A percentile compares a stretch with the other conserved stretches of the same genome.
phyloP scores from a whole-genome alignment of 768 basidiomycete genomes.

The Asterophora lycoperdoides region DNA sequence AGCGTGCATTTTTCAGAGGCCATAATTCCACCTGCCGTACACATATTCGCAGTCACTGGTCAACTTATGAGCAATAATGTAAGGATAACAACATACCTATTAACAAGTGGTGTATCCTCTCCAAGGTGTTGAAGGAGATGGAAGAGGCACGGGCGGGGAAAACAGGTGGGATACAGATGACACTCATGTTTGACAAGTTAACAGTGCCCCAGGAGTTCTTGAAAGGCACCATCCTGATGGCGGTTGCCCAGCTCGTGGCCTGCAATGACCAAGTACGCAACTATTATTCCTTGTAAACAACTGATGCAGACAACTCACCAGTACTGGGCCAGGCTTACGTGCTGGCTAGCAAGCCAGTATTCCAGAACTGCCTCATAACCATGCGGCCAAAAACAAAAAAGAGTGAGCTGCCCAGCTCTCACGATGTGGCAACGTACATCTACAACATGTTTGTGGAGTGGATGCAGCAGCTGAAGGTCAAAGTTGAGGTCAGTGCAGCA shows the following conservation, averaged over 20 bases:
- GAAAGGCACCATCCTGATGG: constrained; percentile 1
- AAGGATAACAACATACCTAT: neutral
- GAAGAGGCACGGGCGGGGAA: neutral
- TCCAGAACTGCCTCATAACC: constrained; percentile 8
- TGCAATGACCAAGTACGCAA: constrained; percentile 15
- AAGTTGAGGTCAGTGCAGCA: constrained; percentile 13
- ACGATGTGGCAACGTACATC: constrained; percentile 15
- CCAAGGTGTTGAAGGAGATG: constrained; percentile 1
- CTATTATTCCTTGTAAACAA: neutral
- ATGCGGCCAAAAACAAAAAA: constrained; percentile 9
- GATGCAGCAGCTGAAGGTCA: constrained; percentile 2
- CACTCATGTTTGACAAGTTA: neutral
- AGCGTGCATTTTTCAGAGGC: neutral
- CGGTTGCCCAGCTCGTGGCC: constrained; percentile 9
- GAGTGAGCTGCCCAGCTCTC: constrained; percentile 7
- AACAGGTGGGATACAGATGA: neutral
- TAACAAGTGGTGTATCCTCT: neutral
- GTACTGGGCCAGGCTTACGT: constrained; percentile 8
- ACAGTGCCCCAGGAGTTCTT: constrained; percentile 8
- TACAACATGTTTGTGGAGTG: constrained; percentile 16
- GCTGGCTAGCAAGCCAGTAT: constrained; percentile 7
- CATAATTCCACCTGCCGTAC: neutral
- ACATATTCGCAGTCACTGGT: neutral
- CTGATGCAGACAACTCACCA: too few relatives aligned
- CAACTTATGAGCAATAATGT: neutral